Evolutionary conservation across 1,284 basidiomycete genomes (phyloP).

Genomic region (Sanghuangporus weigelae): DNA sequence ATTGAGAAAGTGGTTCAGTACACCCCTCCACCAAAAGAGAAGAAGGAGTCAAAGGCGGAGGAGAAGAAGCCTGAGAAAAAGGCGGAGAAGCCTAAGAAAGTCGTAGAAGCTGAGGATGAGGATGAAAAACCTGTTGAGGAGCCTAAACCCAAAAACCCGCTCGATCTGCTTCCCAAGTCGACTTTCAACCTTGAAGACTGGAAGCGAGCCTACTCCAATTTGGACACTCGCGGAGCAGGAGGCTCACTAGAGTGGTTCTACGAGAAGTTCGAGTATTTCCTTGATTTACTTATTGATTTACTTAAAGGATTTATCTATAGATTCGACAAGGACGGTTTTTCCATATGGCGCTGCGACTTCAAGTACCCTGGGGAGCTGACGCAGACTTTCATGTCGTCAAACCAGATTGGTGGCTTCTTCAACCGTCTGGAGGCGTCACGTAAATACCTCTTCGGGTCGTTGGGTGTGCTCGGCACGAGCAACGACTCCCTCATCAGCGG

Average conservation of each 20-base stretch:
- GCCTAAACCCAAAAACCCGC: slow-evolving; percentile 89
- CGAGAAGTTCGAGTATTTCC: slow-evolving; percentile 60
- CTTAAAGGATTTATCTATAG: slow-evolving; percentile 37
- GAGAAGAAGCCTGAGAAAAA: slow-evolving; percentile 55
- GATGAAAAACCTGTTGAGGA: slow-evolving; percentile 60
- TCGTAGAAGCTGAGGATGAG: slow-evolving; percentile 62
- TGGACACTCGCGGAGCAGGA: slow-evolving; percentile 78
- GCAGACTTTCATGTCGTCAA: slow-evolving; percentile 87
- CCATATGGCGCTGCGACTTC: slow-evolving; percentile 90
- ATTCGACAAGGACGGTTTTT: slow-evolving; percentile 90
- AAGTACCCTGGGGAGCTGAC: slow-evolving; percentile 97
- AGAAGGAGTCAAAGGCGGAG: slow-evolving; percentile 55
- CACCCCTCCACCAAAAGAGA: slow-evolving; percentile 70
- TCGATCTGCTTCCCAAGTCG: slow-evolving; percentile 89
- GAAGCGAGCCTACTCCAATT: slow-evolving; percentile 98
- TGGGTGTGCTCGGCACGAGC: slow-evolving; percentile 83
- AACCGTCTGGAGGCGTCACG: slow-evolving; percentile 92
- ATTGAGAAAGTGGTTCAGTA: slow-evolving; percentile 70
- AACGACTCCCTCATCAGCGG: slow-evolving; percentile 80
- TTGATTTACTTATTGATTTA: slow-evolving; percentile 9
- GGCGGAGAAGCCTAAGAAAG: slow-evolving; percentile 55
- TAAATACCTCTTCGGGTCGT: slow-evolving; percentile 92
- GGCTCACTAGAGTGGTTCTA: slow-evolving; percentile 88
- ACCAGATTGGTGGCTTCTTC: slow-evolving; percentile 93
- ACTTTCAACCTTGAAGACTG: slow-evolving; percentile 95